A percentile compares a stretch with the other conserved stretches of the same genome.
These are phyloP conservation scores for Breynia disticha DNA, from an alignment of 441 rosid species.

Conservation along the genomic window DNA sequence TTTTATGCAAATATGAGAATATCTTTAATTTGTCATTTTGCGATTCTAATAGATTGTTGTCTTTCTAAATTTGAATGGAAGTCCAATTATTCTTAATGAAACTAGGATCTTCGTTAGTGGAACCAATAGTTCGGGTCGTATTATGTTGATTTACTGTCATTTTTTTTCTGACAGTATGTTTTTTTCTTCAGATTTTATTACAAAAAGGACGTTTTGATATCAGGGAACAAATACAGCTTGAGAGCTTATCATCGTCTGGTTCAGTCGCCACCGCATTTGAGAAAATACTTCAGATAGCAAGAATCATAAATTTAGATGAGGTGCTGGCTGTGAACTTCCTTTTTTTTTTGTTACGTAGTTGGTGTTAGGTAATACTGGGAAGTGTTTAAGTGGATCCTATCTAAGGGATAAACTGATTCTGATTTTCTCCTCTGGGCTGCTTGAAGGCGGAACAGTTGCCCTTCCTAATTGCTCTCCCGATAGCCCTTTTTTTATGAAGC, in stretches of 20 bases:
- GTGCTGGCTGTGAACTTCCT: slow-evolving; percentile 22
- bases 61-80: neutral
- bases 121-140: neutral
- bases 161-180: neutral
- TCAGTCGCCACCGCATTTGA: slow-evolving; percentile 28
- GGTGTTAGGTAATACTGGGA: slow-evolving; percentile 1
- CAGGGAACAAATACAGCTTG: slow-evolving; percentile 33
- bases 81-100: no score
- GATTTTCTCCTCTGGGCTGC: neutral
- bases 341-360: neutral
- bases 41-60: slow-evolving; percentile 1
- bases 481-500: neutral
- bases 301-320: slow-evolving; percentile 71
- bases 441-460: neutral
- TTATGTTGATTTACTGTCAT: neutral
- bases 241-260: slow-evolving; percentile 26
- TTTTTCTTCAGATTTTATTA: slow-evolving; percentile 43
- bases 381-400: slow-evolving; percentile 2
- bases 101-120: neutral
- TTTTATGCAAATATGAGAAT: neutral
- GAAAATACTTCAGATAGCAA: slow-evolving; percentile 46
- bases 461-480: neutral
- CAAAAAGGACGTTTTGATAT: slow-evolving; percentile 38
- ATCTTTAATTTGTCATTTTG: slow-evolving; percentile 3
- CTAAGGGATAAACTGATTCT: neutral